A percentile compares a stretch with the other conserved stretches of the same genome.
These are phyloP conservation scores for Quercus wislizeni DNA, from an alignment of 306 rosid genomes.

Conservation along the genomic window DNA sequence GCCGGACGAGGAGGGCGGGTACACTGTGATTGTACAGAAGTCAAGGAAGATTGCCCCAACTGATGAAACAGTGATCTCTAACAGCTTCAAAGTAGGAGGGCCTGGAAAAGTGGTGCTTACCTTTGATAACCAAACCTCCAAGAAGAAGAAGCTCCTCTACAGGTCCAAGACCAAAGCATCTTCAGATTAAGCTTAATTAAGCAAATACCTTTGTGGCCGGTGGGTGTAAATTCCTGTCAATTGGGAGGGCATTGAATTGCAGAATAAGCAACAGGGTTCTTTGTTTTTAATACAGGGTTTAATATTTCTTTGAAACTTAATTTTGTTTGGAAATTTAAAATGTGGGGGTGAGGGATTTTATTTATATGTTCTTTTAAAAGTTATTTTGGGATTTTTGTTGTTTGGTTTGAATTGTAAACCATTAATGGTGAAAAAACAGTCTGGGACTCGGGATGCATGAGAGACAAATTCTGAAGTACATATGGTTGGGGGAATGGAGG, in stretches of 20 bases:
- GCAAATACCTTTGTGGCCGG: not conserved
- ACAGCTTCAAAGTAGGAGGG: conserved; percentile 72
- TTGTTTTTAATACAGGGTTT: conserved; percentile 30
- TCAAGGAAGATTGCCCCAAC: conserved; percentile 52
- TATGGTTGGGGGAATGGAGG: conserved; percentile 19
- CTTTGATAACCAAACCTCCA: conserved; percentile 79
- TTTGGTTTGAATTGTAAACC: conserved; percentile 24
- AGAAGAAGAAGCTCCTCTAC: conserved; percentile 93
- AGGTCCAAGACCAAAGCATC: conserved; percentile 79
- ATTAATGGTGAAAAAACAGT: conserved; percentile 5
- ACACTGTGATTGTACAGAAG: conserved; percentile 87
- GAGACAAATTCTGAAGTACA: conserved; percentile 14
- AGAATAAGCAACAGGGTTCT: conserved; percentile 16
- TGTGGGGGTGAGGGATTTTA: conserved; percentile 22
- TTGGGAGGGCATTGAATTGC: conserved; percentile 4
- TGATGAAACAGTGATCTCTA: conserved; percentile 63
- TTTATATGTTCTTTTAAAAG: conserved; percentile 21
- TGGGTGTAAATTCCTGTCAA: not conserved
- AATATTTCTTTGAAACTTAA: conserved; percentile 20
- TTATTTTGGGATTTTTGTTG: conserved; percentile 5
- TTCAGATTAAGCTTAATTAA: conserved; percentile 27
- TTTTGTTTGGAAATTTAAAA: conserved; percentile 18
- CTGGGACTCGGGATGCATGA: not conserved
- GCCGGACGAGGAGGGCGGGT: conserved; percentile 65
- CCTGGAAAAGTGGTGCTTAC: conserved; percentile 76